These are phyloP conservation scores for Microascus cirrosus DNA, from an alignment of 2,329 filamentous ascomycete genomes.

Conservation along the genomic window DNA sequence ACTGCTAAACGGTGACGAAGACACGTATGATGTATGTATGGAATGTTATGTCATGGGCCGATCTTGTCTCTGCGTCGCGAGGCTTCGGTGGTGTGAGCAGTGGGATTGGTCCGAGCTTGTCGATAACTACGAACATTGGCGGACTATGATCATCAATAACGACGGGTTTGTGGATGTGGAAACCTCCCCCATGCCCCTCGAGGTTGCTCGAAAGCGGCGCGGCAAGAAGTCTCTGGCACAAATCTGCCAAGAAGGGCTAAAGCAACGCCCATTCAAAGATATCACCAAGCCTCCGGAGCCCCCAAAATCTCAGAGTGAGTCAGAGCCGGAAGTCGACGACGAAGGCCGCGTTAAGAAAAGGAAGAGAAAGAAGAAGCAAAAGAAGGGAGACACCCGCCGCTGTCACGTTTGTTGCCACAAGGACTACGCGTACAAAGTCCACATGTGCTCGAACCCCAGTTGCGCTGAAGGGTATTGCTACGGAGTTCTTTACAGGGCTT, in stretches of 20 bases:
- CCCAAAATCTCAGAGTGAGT: constrained; percentile 33
- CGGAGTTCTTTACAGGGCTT: constrained; percentile 82
- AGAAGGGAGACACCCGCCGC: constrained; percentile 40
- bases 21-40: constrained; percentile 95
- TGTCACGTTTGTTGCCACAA: constrained; percentile 80
- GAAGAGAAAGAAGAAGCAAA: constrained; percentile 43
- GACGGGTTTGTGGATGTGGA: constrained; percentile 56
- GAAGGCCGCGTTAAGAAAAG: constrained; percentile 49
- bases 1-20: constrained; percentile 56
- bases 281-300: constrained; percentile 48
- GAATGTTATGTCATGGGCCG: constrained; percentile 97
- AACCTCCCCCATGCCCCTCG: constrained; percentile 57
- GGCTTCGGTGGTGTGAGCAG: constrained; percentile 84
- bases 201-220: constrained; percentile 54
- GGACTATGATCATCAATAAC: constrained; percentile 63
- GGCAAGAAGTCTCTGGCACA: constrained; percentile 76
- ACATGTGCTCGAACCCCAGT: constrained; percentile 57
- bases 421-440: constrained; percentile 77
- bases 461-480: constrained; percentile 81
- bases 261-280: constrained; percentile 70
- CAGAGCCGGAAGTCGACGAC: constrained; percentile 51
- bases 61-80: constrained; percentile 80
- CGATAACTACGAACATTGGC: constrained; percentile 73
- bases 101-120: constrained; percentile 74
- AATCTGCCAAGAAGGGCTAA: constrained; percentile 86